Conservation (phyloP, 2,329 filamentous ascomycete genomes). For the Sporothrix mexicana region DNA sequence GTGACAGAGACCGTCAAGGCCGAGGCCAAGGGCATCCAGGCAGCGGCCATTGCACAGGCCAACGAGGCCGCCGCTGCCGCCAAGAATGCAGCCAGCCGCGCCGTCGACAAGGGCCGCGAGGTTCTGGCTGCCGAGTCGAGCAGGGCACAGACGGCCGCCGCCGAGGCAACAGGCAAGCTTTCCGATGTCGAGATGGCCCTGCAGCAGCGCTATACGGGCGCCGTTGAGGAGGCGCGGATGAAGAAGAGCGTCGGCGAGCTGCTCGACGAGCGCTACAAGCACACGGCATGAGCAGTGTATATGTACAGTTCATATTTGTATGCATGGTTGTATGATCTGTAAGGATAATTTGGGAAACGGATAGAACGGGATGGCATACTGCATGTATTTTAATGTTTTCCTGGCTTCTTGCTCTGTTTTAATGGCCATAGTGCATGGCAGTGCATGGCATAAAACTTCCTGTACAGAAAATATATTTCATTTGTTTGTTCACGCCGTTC, state of each 20-base stretch:
- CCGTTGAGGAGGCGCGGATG: slow-evolving; percentile 45
- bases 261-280: slow-evolving; percentile 61
- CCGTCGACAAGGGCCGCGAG: slow-evolving; percentile 51
- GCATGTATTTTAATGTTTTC: slow-evolving; percentile 27
- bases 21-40: slow-evolving; percentile 40
- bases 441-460: slow-evolving; percentile 24
- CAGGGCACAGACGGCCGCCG: slow-evolving; percentile 16
- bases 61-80: slow-evolving; percentile 48
- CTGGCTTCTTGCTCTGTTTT: neutral
- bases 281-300: slow-evolving; percentile 28
- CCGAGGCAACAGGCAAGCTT: slow-evolving; percentile 36
- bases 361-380: slow-evolving; percentile 22
- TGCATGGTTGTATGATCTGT: slow-evolving; percentile 19
- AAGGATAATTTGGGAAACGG: slow-evolving; percentile 9
- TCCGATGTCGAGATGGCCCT: slow-evolving; percentile 57
- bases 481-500: slow-evolving; percentile 10
- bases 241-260: slow-evolving; percentile 60
- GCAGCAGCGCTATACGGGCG: slow-evolving; percentile 56
- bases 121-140: slow-evolving; percentile 35
- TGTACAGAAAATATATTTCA: slow-evolving; percentile 29
- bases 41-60: slow-evolving; percentile 38
- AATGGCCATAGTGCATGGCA: slow-evolving; percentile 20
- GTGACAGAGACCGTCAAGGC: slow-evolving; percentile 44
- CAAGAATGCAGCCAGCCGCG: slow-evolving; percentile 49
- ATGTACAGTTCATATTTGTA: neutral